Conservation (phyloP, 225 moss, liverwort and hornwort species). For the Polytrichum formosum region DNA sequence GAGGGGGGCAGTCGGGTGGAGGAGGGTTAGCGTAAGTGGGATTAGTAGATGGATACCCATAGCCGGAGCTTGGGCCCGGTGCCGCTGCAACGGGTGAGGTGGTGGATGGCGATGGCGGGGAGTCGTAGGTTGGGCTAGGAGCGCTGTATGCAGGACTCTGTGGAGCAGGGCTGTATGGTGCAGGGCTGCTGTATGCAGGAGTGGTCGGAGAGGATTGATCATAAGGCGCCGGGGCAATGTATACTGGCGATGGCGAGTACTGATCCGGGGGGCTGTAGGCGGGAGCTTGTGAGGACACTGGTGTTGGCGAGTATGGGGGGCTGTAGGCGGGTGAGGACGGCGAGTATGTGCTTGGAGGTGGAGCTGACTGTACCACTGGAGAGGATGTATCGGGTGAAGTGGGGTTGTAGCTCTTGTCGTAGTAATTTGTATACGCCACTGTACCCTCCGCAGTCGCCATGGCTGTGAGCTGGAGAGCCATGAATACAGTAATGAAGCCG, state of each 20-base stretch:
- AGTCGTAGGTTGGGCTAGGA: background rate
- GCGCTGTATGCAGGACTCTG: background rate
- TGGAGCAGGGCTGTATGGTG: background rate
- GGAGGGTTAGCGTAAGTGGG: background rate
- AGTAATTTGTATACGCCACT: background rate
- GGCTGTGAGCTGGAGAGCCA: background rate
- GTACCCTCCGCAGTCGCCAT: background rate
- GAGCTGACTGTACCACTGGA: background rate
- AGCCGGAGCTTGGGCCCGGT: background rate
- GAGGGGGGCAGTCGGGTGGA: slow-evolving; percentile 1
- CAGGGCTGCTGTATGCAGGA: background rate
- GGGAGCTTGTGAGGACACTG: background rate
- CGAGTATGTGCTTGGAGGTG: slow-evolving; percentile 1
- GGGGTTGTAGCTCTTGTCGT: background rate
- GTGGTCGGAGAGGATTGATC: background rate
- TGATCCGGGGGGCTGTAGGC: background rate
- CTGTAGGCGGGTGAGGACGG: background rate
- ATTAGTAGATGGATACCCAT: background rate
- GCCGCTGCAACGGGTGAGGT: background rate
- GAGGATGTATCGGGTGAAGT: background rate
- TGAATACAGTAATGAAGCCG: background rate
- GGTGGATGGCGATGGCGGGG: background rate
- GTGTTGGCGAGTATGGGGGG: background rate
- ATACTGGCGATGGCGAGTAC: background rate
- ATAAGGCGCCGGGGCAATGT: background rate